These are phyloP conservation scores for Paramyrothecium roridum DNA, from an alignment of 2,329 filamentous ascomycete species.

Conservation along the genomic window DNA sequence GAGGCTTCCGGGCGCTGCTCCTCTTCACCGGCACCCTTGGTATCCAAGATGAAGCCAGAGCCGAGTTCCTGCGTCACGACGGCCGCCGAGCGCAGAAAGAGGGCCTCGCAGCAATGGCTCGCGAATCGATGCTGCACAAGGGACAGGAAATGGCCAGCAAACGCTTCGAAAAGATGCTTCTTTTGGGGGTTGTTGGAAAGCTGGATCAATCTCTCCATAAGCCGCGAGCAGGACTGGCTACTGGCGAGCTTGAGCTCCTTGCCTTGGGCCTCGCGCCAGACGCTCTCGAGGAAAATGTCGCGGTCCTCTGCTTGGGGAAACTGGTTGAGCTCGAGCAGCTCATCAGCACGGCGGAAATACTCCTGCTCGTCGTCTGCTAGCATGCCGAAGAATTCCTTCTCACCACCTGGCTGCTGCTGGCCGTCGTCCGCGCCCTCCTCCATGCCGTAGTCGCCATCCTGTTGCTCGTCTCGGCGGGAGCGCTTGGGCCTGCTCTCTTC, in stretches of 20 bases:
- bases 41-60: slow-evolving; percentile 40
- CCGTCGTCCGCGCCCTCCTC: slow-evolving; percentile 17
- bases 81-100: slow-evolving; percentile 81
- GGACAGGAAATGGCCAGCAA: slow-evolving; percentile 81
- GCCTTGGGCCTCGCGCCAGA: slow-evolving; percentile 81
- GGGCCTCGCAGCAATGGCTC: slow-evolving; percentile 92
- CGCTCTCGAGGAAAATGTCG: slow-evolving; percentile 70
- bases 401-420: slow-evolving; percentile 31
- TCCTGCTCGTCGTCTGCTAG: slow-evolving; percentile 91
- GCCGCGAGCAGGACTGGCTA: slow-evolving; percentile 89
- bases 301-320: slow-evolving; percentile 76
- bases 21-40: slow-evolving; percentile 38
- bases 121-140: slow-evolving; percentile 94
- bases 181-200: slow-evolving; percentile 76
- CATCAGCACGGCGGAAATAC: slow-evolving; percentile 88
- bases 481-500: slow-evolving; percentile 17
- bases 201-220: slow-evolving; percentile 89
- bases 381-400: slow-evolving; percentile 86
- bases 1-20: slow-evolving; percentile 51
- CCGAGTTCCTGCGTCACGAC: slow-evolving; percentile 70
- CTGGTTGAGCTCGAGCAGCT: slow-evolving; percentile 84
- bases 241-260: slow-evolving; percentile 96
- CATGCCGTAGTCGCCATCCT: slow-evolving; percentile 16
- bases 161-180: slow-evolving; percentile 82
- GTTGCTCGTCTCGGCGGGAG: slow-evolving; percentile 17